phyloP scores from a whole-genome alignment of 2,329 filamentous ascomycete species.

The Colletotrichum navitas region DNA sequence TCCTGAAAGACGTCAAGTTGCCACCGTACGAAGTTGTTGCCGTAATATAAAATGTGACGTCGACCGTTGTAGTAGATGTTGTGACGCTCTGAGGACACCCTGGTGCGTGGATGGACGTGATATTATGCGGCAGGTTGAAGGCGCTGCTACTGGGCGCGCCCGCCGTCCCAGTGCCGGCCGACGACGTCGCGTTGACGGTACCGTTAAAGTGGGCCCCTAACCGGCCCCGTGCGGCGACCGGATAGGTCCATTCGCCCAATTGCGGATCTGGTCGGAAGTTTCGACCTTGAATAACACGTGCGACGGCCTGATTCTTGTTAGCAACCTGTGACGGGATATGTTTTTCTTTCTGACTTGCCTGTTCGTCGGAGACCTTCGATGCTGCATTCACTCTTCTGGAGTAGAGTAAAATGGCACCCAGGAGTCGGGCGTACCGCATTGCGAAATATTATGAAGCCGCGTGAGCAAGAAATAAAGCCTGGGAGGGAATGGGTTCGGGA shows the following conservation, averaged over 20 bases:
- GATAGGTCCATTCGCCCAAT: background rate
- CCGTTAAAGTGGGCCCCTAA: constrained; percentile 23
- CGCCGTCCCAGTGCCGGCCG: constrained; percentile 8
- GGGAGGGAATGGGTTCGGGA: background rate
- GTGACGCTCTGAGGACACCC: constrained; percentile 42
- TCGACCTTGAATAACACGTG: constrained; percentile 15
- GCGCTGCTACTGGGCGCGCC: constrained; percentile 10
- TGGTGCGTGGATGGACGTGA: constrained; percentile 6
- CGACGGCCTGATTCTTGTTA: constrained; percentile 20
- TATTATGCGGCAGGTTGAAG: constrained; percentile 9
- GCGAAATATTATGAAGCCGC: background rate
- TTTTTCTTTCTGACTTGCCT: constrained; percentile 14
- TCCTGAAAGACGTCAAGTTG: constrained; percentile 25
- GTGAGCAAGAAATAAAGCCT: background rate
- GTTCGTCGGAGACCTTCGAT: constrained; percentile 11
- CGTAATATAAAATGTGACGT: constrained; percentile 51
- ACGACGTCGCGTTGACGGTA: constrained; percentile 33
- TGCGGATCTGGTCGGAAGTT: constrained; percentile 3
- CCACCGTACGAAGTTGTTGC: constrained; percentile 44
- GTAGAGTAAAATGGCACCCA: constrained; percentile 14
- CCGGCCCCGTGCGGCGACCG: constrained; percentile 10
- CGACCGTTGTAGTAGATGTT: constrained; percentile 50
- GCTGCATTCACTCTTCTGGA: constrained; percentile 8
- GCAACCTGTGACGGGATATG: background rate
- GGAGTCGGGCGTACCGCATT: constrained; percentile 20